Conservation (phyloP, 2,329 filamentous ascomycete species). For the Peltaster fructicola region DNA sequence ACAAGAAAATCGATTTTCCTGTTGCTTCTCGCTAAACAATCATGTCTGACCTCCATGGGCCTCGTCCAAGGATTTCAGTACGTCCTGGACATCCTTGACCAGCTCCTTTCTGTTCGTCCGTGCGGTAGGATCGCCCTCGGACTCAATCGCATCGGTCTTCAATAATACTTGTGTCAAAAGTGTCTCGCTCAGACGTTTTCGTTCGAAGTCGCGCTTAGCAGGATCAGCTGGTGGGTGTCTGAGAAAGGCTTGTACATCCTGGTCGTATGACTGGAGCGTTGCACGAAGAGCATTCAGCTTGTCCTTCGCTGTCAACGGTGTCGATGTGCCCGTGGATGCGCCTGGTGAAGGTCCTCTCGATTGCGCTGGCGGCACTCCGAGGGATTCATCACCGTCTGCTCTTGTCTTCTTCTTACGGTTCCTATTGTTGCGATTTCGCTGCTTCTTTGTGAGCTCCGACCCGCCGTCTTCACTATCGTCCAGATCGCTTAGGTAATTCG, state of each 20-base stretch:
- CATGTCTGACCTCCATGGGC: too few relatives aligned
- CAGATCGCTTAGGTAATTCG: too few relatives aligned
- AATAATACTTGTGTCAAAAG: constrained; percentile 58
- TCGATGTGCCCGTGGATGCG: constrained; percentile 18
- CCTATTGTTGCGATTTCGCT: constrained; percentile 23
- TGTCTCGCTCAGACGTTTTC: constrained; percentile 58
- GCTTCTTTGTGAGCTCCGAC: constrained; percentile 22
- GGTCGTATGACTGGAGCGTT: constrained; percentile 48
- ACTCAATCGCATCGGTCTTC: constrained; percentile 61
- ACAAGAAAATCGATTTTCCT: too few relatives aligned
- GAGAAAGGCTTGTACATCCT: constrained; percentile 45
- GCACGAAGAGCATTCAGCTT: constrained; percentile 49
- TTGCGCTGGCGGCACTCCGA: constrained; percentile 16
- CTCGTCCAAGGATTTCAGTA: constrained; percentile 46
- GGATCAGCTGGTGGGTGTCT: constrained; percentile 44
- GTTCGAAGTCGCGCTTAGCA: constrained; percentile 55
- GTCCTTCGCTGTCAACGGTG: constrained; percentile 32
- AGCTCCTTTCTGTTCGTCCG: constrained; percentile 51
- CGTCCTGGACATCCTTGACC: constrained; percentile 51
- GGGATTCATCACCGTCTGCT: constrained; percentile 17
- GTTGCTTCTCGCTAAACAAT: too few relatives aligned
- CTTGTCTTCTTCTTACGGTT: constrained; percentile 27
- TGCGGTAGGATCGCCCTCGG: constrained; percentile 48
- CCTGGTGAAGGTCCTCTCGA: constrained; percentile 23
- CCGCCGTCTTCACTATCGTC: constrained; percentile 20